Percentiles rank a stretch among this genome's conserved stretches.
These are phyloP conservation scores for Picochlorum sp. DNA, from an alignment of 139 green algal genomes.

Conservation along the genomic window DNA sequence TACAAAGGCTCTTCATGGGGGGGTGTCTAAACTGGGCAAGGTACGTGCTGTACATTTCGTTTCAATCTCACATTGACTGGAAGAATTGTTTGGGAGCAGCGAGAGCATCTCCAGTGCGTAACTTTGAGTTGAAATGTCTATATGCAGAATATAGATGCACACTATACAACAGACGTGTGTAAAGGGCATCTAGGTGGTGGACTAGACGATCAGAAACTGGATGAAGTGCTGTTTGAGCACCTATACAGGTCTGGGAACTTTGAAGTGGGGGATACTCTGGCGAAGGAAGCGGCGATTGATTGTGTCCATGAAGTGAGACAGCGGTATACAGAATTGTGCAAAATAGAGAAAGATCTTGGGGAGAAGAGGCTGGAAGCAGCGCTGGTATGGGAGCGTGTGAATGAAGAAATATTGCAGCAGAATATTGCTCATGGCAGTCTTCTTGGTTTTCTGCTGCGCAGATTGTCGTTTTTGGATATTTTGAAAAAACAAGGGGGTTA, in stretches of 20 bases:
- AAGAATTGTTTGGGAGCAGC: constrained; percentile 47
- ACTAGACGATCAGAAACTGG: background rate
- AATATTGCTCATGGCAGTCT: background rate
- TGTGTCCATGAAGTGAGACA: constrained; percentile 30
- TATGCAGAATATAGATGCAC: constrained; percentile 70
- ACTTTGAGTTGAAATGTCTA: background rate
- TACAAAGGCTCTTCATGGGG: constrained; percentile 70
- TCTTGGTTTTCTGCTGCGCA: constrained; percentile 82
- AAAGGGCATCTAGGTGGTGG: background rate
- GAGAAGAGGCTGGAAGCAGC: constrained; percentile 54
- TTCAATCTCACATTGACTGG: no score
- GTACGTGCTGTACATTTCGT: no score
- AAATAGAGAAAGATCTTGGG: constrained; percentile 61
- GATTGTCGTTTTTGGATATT: constrained; percentile 64
- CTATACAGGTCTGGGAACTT: constrained; percentile 79
- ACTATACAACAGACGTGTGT: constrained; percentile 63
- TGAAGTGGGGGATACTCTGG: constrained; percentile 65
- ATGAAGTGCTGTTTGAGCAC: constrained; percentile 77
- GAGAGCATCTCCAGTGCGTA: background rate
- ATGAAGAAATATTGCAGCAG: constrained; percentile 30
- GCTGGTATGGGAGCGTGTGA: constrained; percentile 64
- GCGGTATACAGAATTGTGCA: constrained; percentile 66
- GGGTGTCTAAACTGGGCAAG: constrained; percentile 67
- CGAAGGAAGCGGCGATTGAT: constrained; percentile 56
- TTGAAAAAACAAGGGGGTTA: constrained; percentile 32